phyloP scores from a whole-genome alignment of 1,284 basidiomycete species.

The Ceratobasidium theobromae region DNA sequence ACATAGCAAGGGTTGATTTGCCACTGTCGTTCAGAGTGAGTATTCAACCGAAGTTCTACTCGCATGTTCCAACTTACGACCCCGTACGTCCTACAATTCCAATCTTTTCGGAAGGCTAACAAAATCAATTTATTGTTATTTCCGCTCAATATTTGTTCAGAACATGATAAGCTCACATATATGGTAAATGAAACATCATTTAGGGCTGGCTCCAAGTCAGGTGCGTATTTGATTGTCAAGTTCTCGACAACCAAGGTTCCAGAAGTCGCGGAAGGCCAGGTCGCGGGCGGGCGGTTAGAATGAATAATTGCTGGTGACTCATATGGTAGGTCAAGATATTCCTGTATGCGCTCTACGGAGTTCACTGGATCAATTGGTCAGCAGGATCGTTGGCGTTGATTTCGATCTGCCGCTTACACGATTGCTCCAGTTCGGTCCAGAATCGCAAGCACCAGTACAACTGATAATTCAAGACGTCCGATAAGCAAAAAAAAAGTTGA shows the following conservation, averaged over 20 bases:
- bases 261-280: conserved; percentile 11
- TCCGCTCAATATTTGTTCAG: too few relatives aligned
- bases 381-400: neutral
- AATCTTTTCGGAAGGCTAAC: conserved; percentile 12
- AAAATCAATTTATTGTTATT: neutral
- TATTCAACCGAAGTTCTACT: neutral
- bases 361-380: neutral
- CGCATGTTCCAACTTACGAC: neutral
- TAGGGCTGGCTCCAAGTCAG: conserved; percentile 17
- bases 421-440: conserved; percentile 16
- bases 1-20: conserved; percentile 14
- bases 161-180: neutral
- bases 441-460: conserved; percentile 18
- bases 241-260: neutral
- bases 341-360: conserved; percentile 18
- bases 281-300: conserved; percentile 13
- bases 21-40: conserved; percentile 3
- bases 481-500: neutral
- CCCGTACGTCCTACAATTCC: conserved; percentile 27
- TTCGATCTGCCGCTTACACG: neutral
- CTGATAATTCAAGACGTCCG: neutral
- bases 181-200: neutral
- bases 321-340: neutral
- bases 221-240: conserved; percentile 5
- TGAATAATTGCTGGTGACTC: conserved; percentile 9